Base-by-base conservation (phyloP, 179 eudicot species). In the Silene coronaria region DNA sequence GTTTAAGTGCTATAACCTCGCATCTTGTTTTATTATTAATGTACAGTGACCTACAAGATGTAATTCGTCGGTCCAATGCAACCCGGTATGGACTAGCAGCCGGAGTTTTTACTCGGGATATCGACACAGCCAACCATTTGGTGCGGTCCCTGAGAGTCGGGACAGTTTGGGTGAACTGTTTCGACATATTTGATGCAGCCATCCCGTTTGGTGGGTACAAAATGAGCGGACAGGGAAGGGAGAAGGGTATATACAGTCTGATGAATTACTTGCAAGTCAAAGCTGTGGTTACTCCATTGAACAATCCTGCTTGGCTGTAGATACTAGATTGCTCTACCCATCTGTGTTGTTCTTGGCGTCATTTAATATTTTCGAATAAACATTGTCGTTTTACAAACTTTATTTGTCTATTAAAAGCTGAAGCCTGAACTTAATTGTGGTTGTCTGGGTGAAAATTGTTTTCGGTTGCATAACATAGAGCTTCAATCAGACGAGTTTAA, bases 171-270 rank as follows among this genome's bases (percentile, higher is more conserved):
- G 78, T 90, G 27, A 90, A 88, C 76, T 87, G 92, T 79, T 90
- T 72, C 8, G 89, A 86, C 64, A 63, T 74, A 3, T 88, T 88
- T 69, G 92, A 90, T 67, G 92, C 90, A 19, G 86, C 87, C 2
- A 82, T 88, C 6, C 95, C 95, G 0, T 88, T 90, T 68, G 95
- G 91, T 0, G 95, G 92, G 64, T 90, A 85, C 74, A 90, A 90
- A 78, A 85, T 87, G 95, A 90, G 95, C 19, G 95, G 95, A 10
- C 77, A 74, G 8, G 95, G 95, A 11, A 90, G 95, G 38, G 95
- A 90, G 80, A 90, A 90, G 73, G 89, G 95, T 2, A 30, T 84
- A 2, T 84, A 90, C 72, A 81, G 95, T 71, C 88, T 90, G 14
- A 55, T 61, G 17, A 83, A 80, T 73, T 90, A 90, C 81, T 78